Percentiles rank a stretch among this genome's conserved stretches.
These are phyloP conservation scores for Biscogniauxia sp. DNA, from an alignment of 2,329 filamentous ascomycete species.

Conservation along the genomic window DNA sequence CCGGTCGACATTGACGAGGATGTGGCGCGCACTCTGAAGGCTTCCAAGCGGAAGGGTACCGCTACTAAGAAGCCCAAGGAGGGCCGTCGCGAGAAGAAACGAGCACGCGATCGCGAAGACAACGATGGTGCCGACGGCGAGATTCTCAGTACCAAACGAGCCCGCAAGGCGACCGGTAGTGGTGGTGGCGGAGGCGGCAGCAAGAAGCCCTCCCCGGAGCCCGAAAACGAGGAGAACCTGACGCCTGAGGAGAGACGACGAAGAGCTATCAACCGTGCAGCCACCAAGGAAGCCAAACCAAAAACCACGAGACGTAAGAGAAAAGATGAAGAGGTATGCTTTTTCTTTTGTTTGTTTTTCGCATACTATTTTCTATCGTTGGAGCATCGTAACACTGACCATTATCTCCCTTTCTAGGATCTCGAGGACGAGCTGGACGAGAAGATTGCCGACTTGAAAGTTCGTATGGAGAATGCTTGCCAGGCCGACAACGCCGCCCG, in stretches of 20 bases:
- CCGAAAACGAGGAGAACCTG: conserved; percentile 73
- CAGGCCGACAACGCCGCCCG: conserved; percentile 82
- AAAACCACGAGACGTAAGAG: conserved; percentile 71
- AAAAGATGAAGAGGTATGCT: conserved; percentile 80
- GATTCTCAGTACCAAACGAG: conserved; percentile 46
- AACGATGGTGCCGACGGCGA: conserved; percentile 46
- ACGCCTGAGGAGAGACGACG: conserved; percentile 82
- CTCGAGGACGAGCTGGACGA: conserved; percentile 88
- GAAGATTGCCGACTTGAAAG: conserved; percentile 82
- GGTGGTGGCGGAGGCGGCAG: conserved; percentile 41
- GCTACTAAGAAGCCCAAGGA: conserved; percentile 72
- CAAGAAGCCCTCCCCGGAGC: conserved; percentile 53
- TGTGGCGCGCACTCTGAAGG: conserved; percentile 61
- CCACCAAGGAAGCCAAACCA: conserved; percentile 86
- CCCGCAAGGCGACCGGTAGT: conserved; percentile 38
- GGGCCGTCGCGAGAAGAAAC: conserved; percentile 68
- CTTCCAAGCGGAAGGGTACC: conserved; percentile 63
- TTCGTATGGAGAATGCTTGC: conserved; percentile 87
- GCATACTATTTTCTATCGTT: background rate
- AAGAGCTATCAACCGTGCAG: conserved; percentile 78
- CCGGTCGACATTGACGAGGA: conserved; percentile 68
- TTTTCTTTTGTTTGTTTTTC: too few species aligned
- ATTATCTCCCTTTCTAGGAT: conserved; percentile 55
- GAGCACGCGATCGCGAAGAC: conserved; percentile 51
- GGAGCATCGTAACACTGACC: background rate